These are phyloP conservation scores for Solanum stenotomum DNA, from an alignment of 257 asterid species.

Conservation along the genomic window DNA sequence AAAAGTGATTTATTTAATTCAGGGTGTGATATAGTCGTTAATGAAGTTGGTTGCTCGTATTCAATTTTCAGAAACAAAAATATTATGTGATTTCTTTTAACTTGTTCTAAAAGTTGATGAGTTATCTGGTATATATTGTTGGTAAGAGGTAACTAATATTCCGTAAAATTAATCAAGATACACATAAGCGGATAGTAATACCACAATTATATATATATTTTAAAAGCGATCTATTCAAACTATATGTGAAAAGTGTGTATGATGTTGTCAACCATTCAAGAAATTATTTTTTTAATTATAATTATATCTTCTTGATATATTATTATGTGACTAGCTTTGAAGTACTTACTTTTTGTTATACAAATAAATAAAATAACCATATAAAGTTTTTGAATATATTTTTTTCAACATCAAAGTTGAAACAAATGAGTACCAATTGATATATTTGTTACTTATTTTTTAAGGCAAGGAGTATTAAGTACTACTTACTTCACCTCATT, in stretches of 20 bases:
- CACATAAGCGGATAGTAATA: too few relatives aligned
- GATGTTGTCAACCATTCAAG: not conserved
- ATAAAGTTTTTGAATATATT: not conserved
- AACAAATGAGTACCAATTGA: not conserved
- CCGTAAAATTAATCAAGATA: too few relatives aligned
- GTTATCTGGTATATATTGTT: not conserved
- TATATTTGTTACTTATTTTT: not conserved
- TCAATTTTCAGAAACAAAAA: not conserved
- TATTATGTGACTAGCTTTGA: not conserved
- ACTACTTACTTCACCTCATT: not conserved
- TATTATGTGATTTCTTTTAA: not conserved
- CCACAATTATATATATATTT: too few relatives aligned
- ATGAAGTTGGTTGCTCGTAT: not conserved
- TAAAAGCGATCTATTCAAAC: not conserved
- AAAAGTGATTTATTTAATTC: not conserved
- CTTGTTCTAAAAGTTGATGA: accelerated
- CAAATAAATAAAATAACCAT: not conserved
- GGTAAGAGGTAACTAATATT: too few relatives aligned
- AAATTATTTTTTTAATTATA: not conserved
- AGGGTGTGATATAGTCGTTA: not conserved
- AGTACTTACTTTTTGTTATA: not conserved
- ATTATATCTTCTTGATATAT: not conserved
- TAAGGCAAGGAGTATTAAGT: not conserved
- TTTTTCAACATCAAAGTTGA: not conserved
- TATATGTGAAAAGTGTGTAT: not conserved